A percentile compares a stretch with the other conserved stretches of the same genome.
These are phyloP conservation scores for Epichloe hybrida DNA, from an alignment of 2,329 filamentous ascomycete species.

Conservation along the genomic window DNA sequence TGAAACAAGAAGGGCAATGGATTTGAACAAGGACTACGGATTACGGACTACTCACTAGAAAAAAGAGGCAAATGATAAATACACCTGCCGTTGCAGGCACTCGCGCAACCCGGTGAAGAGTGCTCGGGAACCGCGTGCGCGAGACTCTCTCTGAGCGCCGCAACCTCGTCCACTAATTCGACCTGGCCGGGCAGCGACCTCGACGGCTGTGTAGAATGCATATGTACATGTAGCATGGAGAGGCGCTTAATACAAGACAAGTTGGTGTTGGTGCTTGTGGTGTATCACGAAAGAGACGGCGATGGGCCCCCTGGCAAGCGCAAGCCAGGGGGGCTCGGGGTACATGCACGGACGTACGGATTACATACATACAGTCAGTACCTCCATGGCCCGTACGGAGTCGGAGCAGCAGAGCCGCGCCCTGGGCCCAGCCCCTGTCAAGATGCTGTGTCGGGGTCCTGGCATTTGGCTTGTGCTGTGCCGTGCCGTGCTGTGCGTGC, in stretches of 20 bases:
- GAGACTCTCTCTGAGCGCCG: too few relatives aligned
- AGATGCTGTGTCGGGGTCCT: not conserved
- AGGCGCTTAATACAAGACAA: not conserved
- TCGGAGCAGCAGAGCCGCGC: not conserved
- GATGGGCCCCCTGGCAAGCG: not conserved
- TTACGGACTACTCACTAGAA: too few relatives aligned
- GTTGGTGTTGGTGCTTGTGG: not conserved
- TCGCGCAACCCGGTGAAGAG: too few relatives aligned
- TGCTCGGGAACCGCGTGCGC: too few relatives aligned
- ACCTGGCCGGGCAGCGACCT: not conserved
- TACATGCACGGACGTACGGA: too few relatives aligned
- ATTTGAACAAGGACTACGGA: too few relatives aligned
- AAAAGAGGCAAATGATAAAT: not conserved
- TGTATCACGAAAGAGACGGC: not conserved
- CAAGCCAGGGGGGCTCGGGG: not conserved
- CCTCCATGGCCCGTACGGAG: not conserved
- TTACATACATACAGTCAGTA: too few relatives aligned
- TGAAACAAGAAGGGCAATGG: too few relatives aligned
- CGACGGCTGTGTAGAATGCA: not conserved
- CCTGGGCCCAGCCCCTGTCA: not conserved
- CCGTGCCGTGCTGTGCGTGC: not conserved
- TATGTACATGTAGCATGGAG: too few relatives aligned
- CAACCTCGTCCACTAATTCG: too few relatives aligned
- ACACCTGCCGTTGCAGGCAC: not conserved
- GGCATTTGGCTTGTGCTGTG: not conserved